Evolutionary conservation across 176 grass and related monocot species (phyloP), one percentile per base, ranked within the genome.

Genomic region (Saccharum spontaneum): DNA sequence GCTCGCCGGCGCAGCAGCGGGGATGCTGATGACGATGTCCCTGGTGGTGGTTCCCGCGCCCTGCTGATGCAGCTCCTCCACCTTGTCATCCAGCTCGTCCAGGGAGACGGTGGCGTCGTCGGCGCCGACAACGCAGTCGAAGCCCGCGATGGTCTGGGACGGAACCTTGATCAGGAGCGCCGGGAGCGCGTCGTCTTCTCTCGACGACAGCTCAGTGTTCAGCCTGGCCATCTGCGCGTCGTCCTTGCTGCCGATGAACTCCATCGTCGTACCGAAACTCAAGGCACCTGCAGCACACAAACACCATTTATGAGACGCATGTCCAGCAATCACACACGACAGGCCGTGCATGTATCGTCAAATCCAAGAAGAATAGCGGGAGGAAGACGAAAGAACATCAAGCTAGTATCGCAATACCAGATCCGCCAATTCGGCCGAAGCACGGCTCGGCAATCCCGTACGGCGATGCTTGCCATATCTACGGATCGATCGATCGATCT

Each of bases 21-120:
- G 87, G 82, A 94, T 86, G 85, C 2, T 81, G 74, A 95, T 92
- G 46, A 73, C 73, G 14, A 80, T 46, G 28, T 92, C 87, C 87
- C 60, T 65, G 54, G 4, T 6, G 65, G 1, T 14, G 33, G 18
- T 22, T 20, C 13, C 40, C 7, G 71, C 6, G 22, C 41, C 30
- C 54, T 14, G 54, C n/a, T 1, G 45, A 13, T 49, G 57, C 39
- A 48, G 0, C 40, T 69, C 71, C 48, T 71, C 61, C 45, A n/a
- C 79, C 22, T 16, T 89, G 79, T 72, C 70, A 20, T 57, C 76
- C 33, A 44, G 50, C 33, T 82, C 79, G 4, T 20, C 8, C 16
- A 78, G 18, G 64, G 40, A 20, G n/a, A 46, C 54, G 33, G 33
- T 4, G 62, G 72, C 20, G 49, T 54, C 44, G 57, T 73, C 84